Base-by-base conservation (phyloP, 306 rosid genomes). In the Delonix regia region DNA sequence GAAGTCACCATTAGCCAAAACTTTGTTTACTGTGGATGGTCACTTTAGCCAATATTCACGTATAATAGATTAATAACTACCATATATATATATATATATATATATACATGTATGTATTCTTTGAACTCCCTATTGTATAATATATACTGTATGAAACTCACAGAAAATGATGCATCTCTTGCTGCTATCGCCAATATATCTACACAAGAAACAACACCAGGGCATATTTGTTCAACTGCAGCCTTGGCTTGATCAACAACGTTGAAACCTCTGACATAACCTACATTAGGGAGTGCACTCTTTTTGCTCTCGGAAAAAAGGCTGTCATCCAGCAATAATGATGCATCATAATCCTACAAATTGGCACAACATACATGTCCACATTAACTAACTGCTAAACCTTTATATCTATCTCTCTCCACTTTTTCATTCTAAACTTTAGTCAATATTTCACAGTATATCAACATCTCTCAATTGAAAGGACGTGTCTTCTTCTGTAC, bases 131-230 rank as follows among this genome's bases (percentile, higher is more conserved):
- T n/a, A n/a, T n/a, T 9, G 14, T 42, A 42, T 7, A 8, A 8
- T 10, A 42, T 42, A 34, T 34, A 34, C 12, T 9, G 21, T 52
- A 4, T 4, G 0, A 64, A 38, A 57, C 82, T 80, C 25, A 89
- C 89, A 1, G 84, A 80, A 34, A 88, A 85, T 0, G 97, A 85
- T 5, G 94, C 90, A 63, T 92, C 97, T n/a, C 93, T 79, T 42
- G 97, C 90, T 1, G 89, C 90, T 0, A 89, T 76, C 2, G 97
- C 89, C 0, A 91, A 73, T 8, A 91, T 83, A 52, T 52, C 59
- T 1, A 27, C 59, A 52, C 59, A 52, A 52, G 59, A 52, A 7
- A 52, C 59, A 1, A 24, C 83, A 13, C 88, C 87, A 0, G 94
- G 93, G 52, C 91, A 92, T 3, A 74, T 57, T 39, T 84, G 81